These are phyloP conservation scores for Tephrocybe sp. DNA, from an alignment of 768 basidiomycete genomes.

Conservation along the genomic window DNA sequence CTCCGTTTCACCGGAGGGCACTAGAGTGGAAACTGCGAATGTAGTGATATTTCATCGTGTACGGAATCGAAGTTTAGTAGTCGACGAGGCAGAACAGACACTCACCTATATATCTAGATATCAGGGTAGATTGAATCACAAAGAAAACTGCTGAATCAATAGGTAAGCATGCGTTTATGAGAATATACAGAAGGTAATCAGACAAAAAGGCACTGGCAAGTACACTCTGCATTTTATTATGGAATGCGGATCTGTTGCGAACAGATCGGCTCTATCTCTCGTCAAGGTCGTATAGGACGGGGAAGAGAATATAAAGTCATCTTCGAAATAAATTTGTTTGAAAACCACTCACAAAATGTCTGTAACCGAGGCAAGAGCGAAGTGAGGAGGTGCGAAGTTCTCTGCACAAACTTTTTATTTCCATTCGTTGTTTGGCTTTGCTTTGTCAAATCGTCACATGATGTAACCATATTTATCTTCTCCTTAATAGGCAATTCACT, in stretches of 20 bases:
- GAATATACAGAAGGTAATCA: too few species aligned
- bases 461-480: slow-evolving; percentile 4
- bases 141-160: too few species aligned
- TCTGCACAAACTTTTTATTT: not conserved
- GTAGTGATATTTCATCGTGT: slow-evolving; percentile 59
- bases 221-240: slow-evolving; percentile 64
- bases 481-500: slow-evolving; percentile 15
- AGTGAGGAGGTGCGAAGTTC: not conserved
- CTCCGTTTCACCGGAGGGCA: slow-evolving; percentile 54
- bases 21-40: slow-evolving; percentile 91
- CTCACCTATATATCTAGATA: too few species aligned
- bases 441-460: slow-evolving; percentile 2
- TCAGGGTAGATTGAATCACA: too few species aligned
- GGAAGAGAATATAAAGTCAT: slow-evolving; percentile 90
- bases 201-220: slow-evolving; percentile 90
- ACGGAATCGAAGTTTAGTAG: too few species aligned
- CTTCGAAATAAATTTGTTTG: not conserved
- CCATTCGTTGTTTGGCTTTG: not conserved
- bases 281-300: slow-evolving; percentile 89
- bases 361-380: too few species aligned
- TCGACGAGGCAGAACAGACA: too few species aligned
- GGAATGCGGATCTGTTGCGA: slow-evolving; percentile 70
- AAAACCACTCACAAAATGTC: not conserved
- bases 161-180: too few species aligned
- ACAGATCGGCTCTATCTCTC: slow-evolving; percentile 76